These are phyloP conservation scores for Lodderomyces parapsilosis DNA, from an alignment of 1,139 yeast species.

Conservation along the genomic window DNA sequence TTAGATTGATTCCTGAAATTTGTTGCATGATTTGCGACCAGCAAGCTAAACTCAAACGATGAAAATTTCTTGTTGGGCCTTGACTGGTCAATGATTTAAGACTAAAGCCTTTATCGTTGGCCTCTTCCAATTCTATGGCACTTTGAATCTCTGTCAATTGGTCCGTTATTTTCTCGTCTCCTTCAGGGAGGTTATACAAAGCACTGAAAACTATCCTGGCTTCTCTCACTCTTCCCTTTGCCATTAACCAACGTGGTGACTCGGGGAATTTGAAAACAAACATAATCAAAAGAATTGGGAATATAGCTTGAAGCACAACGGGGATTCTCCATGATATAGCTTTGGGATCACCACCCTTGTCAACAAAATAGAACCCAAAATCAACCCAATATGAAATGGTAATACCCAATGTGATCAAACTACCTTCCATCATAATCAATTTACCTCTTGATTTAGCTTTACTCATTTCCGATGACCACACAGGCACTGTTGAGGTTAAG, in stretches of 20 bases:
- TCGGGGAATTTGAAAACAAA: conserved; percentile 42
- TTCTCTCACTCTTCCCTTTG: conserved; percentile 41
- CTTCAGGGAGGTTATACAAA: conserved; percentile 34
- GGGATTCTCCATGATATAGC: conserved; percentile 46
- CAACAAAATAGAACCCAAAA: conserved; percentile 40
- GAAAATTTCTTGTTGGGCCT: conserved; percentile 47
- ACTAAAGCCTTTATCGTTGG: conserved; percentile 23
- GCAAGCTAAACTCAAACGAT: conserved; percentile 45
- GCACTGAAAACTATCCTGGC: conserved; percentile 50
- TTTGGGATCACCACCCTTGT: conserved; percentile 14
- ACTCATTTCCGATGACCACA: conserved; percentile 39
- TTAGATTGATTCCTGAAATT: conserved; percentile 26
- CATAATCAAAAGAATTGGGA: conserved; percentile 30
- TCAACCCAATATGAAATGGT: conserved; percentile 46
- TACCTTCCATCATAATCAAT: conserved; percentile 36
- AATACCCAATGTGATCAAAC: conserved; percentile 39
- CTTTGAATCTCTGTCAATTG: conserved; percentile 31
- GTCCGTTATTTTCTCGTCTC: conserved; percentile 24
- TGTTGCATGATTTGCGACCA: conserved; percentile 49
- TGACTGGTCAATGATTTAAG: conserved; percentile 29
- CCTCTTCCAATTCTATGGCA: conserved; percentile 27
- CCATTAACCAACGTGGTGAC: conserved; percentile 51
- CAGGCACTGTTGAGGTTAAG: conserved; percentile 39
- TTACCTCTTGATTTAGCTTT: conserved; percentile 35
- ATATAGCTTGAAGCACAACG: conserved; percentile 43